Evolutionary conservation across 768 basidiomycete species (phyloP).

Genomic region (Trametes maxima): DNA sequence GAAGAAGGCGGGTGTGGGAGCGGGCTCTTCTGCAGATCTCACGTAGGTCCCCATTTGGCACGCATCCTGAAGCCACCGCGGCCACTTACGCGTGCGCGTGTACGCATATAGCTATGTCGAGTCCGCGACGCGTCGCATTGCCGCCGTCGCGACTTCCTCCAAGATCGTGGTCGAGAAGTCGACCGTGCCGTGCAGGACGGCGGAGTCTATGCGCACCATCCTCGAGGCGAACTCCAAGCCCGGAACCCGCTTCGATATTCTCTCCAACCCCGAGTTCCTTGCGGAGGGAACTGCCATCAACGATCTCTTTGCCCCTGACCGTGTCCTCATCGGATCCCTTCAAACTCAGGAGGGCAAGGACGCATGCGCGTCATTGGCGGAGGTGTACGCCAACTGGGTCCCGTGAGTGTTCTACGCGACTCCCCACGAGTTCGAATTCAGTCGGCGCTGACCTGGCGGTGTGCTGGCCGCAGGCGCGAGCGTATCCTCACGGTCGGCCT

Average conservation of each 20-base stretch:
- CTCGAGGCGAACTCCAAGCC: slow-evolving; percentile 97
- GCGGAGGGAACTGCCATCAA: slow-evolving; percentile 96
- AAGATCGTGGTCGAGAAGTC: slow-evolving; percentile 99
- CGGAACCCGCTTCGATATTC: slow-evolving; percentile 91
- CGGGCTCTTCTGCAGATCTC: slow-evolving; percentile 97
- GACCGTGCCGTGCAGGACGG: slow-evolving; percentile 97
- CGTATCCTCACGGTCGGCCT: slow-evolving; percentile 92
- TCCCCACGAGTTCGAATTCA: not conserved
- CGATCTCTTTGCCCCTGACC: slow-evolving; percentile 89
- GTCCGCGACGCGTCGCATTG: slow-evolving; percentile 94
- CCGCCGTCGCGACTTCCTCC: slow-evolving; percentile 82
- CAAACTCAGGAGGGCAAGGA: slow-evolving; percentile 82
- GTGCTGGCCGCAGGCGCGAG: slow-evolving; percentile 49
- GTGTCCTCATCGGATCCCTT: slow-evolving; percentile 96
- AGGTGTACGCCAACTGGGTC: slow-evolving; percentile 97
- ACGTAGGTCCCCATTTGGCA: slow-evolving; percentile 62
- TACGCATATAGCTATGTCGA: slow-evolving; percentile 81
- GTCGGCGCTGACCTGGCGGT: not conserved
- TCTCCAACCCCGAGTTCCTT: slow-evolving; percentile 99
- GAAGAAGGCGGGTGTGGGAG: slow-evolving; percentile 97
- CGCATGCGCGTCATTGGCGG: slow-evolving; percentile 74
- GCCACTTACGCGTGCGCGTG: not conserved
- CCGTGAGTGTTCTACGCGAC: slow-evolving; percentile 57
- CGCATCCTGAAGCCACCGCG: not conserved
- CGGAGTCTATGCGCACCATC: slow-evolving; percentile 99